Conservation (phyloP, 164 flowering plant genomes). For the Nelumbo lutea region DNA sequence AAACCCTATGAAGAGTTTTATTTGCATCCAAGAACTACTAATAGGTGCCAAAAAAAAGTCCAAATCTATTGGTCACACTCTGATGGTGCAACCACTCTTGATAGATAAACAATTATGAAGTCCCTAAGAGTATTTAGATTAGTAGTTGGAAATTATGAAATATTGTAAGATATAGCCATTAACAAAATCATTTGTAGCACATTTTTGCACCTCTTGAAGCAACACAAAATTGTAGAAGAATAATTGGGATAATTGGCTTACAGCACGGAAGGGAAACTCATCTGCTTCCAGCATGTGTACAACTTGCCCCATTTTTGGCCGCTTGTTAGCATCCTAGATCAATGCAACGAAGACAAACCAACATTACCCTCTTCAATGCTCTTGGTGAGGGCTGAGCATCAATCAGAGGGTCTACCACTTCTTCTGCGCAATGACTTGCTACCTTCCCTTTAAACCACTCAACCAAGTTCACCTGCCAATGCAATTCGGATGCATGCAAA, state of each 20-base stretch:
- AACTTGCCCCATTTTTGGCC: constrained; percentile 91
- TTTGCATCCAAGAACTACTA: no score
- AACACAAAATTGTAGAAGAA: neutral
- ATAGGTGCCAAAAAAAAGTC: no score
- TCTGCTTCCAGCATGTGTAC: constrained; percentile 97
- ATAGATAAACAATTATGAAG: no score
- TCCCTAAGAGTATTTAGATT: no score
- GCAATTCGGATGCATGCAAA: constrained; percentile 1
- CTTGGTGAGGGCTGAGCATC: constrained; percentile 56
- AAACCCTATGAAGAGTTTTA: no score
- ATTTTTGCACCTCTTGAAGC: no score
- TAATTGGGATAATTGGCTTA: constrained; percentile 25
- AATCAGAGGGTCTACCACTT: constrained; percentile 63
- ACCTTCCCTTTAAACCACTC: constrained; percentile 93
- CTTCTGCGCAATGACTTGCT: constrained; percentile 63
- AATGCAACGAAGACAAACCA: constrained; percentile 84
- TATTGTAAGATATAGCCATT: no score
- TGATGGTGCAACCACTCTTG: no score
- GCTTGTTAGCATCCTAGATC: constrained; percentile 65
- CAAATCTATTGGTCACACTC: no score
- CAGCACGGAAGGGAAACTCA: constrained; percentile 71
- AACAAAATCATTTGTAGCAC: no score
- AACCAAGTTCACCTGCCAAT: constrained; percentile 70
- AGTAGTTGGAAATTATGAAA: no score
- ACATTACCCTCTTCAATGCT: constrained; percentile 58